Base-by-base conservation (phyloP, 257 asterid genomes). In the Solanum dulcamara region DNA sequence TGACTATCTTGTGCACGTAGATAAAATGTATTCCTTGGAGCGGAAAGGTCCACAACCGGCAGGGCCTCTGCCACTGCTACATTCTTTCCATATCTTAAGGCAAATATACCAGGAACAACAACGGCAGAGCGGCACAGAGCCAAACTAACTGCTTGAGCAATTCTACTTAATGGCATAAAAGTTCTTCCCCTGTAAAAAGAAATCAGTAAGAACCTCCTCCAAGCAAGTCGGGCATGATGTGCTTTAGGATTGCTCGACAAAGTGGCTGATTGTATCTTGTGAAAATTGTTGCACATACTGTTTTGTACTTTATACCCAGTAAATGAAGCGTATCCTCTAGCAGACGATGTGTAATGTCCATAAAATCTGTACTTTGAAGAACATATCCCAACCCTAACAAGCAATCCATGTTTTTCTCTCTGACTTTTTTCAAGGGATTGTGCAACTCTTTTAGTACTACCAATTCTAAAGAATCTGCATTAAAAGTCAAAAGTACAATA, bases 131-230 rank as follows among this genome's bases (percentile, higher is more conserved):
- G 95, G 91, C 88, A 91, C 88, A 95, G 85, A 1, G 96, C 96
- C 88, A 96, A 92, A 91, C 92, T 92, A 85, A 93, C 90, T 3
- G 99, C 98, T 91, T 93, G 99, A 79, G 98, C 97, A 80, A 91
- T 86, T 91, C 86, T 92, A 85, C 89, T 87, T 40, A 96, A 66
- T 55, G 91, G 91, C 55, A 74, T 66, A 88, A 51, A 77, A 81
- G 92, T 87, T 72, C 79, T 85, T 22, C 83, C 84, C 71, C 88
- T 88, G 85, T 74, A 79, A 75, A 62, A 67, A 15, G 92, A 84
- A 18, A 64, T 86, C 87, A 57, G 89, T 26, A 89, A 84, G 83
- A 93, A 89, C 87, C 89, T 88, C 90, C 91, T 92, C 97, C 93
- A 96, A 88, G 93, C 93, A 88, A 89, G 88, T 80, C 87, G 92